Base-by-base conservation (phyloP, 1,284 basidiomycete species). In the Schizopora paradoxa region DNA sequence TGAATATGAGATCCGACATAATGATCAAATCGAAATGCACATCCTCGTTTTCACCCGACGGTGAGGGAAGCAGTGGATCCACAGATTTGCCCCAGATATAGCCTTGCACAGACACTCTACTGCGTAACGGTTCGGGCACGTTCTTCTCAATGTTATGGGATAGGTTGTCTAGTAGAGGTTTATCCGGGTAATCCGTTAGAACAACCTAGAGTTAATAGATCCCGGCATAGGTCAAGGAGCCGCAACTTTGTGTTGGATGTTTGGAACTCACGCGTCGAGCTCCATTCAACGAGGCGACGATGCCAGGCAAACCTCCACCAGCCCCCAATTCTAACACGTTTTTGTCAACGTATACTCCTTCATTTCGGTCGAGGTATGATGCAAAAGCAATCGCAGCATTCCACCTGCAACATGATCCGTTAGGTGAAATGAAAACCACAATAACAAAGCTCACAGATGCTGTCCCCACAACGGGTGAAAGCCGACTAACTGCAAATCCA, bases 131-230 rank as follows among this genome's bases (percentile, higher is more conserved):
- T 2, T 56, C 51, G 0, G 56, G 51, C 3, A 84, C 51, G 57
- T 94, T 94, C 22, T 61, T 54, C 2, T 66, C 58, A 0, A 90
- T 75, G 59, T 98, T 98, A 48, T 73, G 64, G 10, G 65, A 57
- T 34, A 98, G 72, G 59, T 96, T 97, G 2, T 86, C 72, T 36
- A 97, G 64, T n/a, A 98, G 72, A 2, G 71, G 61, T 2, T 70
- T 59, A 56, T 98, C 95, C 0, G 94, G 93, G 63, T 97, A 98
- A 64, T 99, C 95, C 0, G 95, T 96, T 21, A 93, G 67, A 1
- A 95, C 76, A 3, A 85, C 82, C 81, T 87, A 19, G 4, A 21
- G 27, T 29, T 4, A 21, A 22, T 34, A 8, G 31, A 33, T 36
- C 33, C 5, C 4, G 6, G 11, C 4, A 3, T 10, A 43, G 14